Conservation (phyloP, 2,329 filamentous ascomycete species). For the Fusarium humuli region DNA sequence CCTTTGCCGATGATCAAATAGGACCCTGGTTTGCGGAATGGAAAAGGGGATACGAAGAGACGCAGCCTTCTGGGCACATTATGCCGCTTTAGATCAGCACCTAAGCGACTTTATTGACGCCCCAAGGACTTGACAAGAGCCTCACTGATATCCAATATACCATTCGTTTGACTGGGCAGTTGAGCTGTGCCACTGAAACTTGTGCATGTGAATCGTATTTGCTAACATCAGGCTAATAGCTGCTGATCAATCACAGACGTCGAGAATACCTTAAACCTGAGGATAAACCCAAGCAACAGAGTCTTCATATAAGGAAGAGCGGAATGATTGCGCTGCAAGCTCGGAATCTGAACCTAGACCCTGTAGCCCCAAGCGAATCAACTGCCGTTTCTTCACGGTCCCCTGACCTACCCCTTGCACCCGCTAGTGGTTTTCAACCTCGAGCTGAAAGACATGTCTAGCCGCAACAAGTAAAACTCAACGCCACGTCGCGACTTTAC, state of each 20-base stretch:
- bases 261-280: background rate
- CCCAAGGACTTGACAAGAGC: background rate
- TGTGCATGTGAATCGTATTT: background rate
- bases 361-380: background rate
- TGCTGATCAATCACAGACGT: background rate
- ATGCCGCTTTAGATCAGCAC: background rate
- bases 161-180: background rate
- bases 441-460: background rate
- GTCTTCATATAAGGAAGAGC: background rate
- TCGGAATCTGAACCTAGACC: background rate
- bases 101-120: background rate
- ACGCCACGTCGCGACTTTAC: background rate
- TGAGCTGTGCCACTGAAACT: background rate
- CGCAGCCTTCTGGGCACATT: background rate
- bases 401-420: background rate
- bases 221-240: background rate
- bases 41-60: background rate
- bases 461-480: background rate
- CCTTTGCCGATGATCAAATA: background rate
- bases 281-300: background rate
- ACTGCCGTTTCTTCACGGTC: background rate
- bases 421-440: slow-evolving; percentile 2
- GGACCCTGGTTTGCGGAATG: background rate
- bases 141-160: background rate
- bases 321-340: background rate